These are phyloP conservation scores for Colletotrichum agaves DNA, from an alignment of 2,329 filamentous ascomycete genomes.

Conservation along the genomic window DNA sequence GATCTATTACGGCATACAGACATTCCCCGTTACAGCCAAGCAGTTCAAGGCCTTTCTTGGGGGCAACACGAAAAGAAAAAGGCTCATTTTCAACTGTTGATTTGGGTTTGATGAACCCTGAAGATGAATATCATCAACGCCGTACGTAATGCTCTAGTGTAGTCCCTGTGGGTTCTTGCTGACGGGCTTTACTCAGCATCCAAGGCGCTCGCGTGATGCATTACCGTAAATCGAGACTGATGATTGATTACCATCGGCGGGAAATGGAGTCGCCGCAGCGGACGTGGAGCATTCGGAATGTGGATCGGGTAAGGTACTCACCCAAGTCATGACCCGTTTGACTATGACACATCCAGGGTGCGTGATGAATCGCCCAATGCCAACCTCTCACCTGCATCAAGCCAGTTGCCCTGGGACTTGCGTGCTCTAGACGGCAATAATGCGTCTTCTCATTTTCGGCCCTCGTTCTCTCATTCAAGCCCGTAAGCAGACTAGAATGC, in stretches of 20 bases:
- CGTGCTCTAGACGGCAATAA: neutral
- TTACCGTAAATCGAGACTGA: conserved; percentile 8
- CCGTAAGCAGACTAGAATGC: conserved; percentile 13
- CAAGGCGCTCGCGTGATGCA: conserved; percentile 23
- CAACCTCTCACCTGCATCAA: neutral
- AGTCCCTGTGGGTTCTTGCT: neutral
- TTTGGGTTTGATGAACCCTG: conserved; percentile 1
- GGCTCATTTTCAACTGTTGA: neutral
- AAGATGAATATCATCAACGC: neutral
- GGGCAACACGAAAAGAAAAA: neutral
- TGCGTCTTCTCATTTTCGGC: neutral
- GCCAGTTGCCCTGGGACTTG: neutral
- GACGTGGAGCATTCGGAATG: conserved; percentile 14
- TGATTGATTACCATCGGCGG: neutral
- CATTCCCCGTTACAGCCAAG: conserved; percentile 30
- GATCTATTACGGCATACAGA: conserved; percentile 2
- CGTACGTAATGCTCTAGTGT: too few species aligned
- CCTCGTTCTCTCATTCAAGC: neutral
- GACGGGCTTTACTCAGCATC: neutral
- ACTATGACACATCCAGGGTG: neutral
- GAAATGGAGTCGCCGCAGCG: conserved; percentile 9
- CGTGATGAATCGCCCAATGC: neutral
- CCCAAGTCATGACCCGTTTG: conserved; percentile 6
- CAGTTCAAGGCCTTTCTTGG: neutral
- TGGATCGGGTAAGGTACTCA: neutral